A percentile compares a stretch with the other conserved stretches of the same genome.
Evolutionary conservation across 208 protist species (phyloP).

Genomic region (Phytomonas serpens): DNA sequence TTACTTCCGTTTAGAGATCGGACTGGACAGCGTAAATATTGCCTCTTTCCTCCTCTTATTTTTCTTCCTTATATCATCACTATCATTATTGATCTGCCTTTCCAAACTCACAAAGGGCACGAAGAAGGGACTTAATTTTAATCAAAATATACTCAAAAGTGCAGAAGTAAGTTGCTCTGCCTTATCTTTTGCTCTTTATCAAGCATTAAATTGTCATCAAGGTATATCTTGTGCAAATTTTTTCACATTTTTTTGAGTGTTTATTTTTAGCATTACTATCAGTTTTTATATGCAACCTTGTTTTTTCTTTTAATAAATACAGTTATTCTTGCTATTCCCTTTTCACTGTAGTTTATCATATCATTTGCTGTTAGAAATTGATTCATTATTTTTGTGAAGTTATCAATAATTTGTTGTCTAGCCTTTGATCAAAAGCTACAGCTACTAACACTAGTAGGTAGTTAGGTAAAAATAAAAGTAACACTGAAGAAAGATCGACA

Average conservation of each 20-base stretch:
- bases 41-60: slow-evolving; percentile 5
- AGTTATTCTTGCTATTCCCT: slow-evolving; percentile 11
- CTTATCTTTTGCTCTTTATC: slow-evolving; percentile 7
- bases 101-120: neutral
- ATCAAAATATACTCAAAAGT: slow-evolving; percentile 4
- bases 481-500: neutral
- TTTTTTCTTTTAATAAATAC: slow-evolving; percentile 2
- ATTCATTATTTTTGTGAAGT: slow-evolving; percentile 2
- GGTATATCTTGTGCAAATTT: slow-evolving; percentile 8
- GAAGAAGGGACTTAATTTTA: neutral
- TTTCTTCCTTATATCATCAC: slow-evolving; percentile 2
- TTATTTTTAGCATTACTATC: slow-evolving; percentile 6
- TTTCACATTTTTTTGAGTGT: slow-evolving; percentile 5
- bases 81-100: slow-evolving; percentile 2
- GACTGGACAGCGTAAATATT: neutral
- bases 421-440: neutral
- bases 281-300: slow-evolving; percentile 7
- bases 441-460: slow-evolving; percentile 6
- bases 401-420: neutral
- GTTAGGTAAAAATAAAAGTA: neutral
- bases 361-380: neutral
- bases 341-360: slow-evolving; percentile 8
- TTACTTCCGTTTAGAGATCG: neutral
- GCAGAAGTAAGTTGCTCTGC: slow-evolving; percentile 4
- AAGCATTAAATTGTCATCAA: slow-evolving; percentile 7